Percentiles rank a stretch among this genome's conserved stretches.
Conservation (phyloP, 805 yeast species). For the Grigorovia jiainica region DNA sequence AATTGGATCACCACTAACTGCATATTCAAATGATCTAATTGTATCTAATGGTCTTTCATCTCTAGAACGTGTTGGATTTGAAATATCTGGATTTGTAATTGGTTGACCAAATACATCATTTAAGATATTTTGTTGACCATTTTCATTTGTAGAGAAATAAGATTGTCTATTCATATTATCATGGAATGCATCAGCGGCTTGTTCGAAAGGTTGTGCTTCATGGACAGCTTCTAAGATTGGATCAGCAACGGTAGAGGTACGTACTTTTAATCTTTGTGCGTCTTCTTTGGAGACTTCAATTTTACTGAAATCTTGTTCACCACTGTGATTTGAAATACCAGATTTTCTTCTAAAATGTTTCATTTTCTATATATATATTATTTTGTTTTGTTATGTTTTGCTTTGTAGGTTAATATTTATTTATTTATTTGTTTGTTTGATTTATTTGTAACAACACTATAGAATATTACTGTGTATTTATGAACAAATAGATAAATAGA, state of each 20-base stretch:
- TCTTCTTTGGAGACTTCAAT: conserved; percentile 42
- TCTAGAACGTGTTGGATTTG: conserved; percentile 88
- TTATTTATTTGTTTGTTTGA: too few species aligned
- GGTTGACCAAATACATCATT: conserved; percentile 78
- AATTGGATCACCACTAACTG: conserved; percentile 68
- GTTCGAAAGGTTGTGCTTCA: conserved; percentile 93
- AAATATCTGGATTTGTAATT: conserved; percentile 70
- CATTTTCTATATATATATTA: too few species aligned
- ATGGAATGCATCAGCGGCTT: conserved; percentile 32
- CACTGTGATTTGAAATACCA: conserved; percentile 18
- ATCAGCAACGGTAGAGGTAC: conserved; percentile 68
- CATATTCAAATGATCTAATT: conserved; percentile 84
- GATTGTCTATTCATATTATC: conserved; percentile 32
- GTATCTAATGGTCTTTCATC: conserved; percentile 97
- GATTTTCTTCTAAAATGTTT: conserved; percentile 38
- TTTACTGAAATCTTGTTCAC: conserved; percentile 25
- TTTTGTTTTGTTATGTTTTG: too few species aligned
- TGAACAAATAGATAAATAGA: too few species aligned
- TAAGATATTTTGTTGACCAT: conserved; percentile 34
- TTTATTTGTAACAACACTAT: too few species aligned
- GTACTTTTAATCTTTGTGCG: conserved; percentile 46
- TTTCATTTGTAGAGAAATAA: conserved; percentile 24
- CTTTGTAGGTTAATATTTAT: too few species aligned
- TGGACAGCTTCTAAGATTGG: conserved; percentile 90
- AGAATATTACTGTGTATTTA: too few species aligned